Conservation (phyloP, 2,329 filamentous ascomycete species). For the Colletotrichum euphorbiae region DNA sequence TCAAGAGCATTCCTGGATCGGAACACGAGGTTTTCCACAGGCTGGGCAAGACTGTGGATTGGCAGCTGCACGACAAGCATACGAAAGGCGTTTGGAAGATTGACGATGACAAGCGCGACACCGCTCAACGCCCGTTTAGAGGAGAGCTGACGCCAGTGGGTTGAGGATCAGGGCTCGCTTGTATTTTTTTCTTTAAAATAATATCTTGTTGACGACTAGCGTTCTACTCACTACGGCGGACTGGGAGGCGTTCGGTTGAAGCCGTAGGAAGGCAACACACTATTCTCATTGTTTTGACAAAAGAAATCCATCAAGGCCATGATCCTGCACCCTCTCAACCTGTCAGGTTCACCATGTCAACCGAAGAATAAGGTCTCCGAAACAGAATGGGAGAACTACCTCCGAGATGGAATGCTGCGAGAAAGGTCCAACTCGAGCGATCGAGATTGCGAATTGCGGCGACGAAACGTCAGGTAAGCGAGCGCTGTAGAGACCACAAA, state of each 20-base stretch:
- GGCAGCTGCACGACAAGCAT: constrained; percentile 48
- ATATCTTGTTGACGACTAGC: constrained; percentile 11
- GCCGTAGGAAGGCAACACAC: constrained; percentile 3
- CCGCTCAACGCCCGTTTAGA: constrained; percentile 48
- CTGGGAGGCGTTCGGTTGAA: neutral
- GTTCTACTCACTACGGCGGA: neutral
- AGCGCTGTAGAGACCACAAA: too few relatives aligned
- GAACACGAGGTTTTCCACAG: constrained; percentile 49
- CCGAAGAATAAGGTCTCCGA: too few relatives aligned
- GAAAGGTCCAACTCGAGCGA: too few relatives aligned
- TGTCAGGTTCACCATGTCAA: too few relatives aligned
- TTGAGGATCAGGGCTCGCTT: neutral
- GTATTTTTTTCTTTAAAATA: neutral
- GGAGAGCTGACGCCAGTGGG: constrained; percentile 49
- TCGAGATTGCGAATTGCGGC: fast-evolving
- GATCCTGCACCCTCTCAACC: too few relatives aligned
- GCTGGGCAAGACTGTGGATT: constrained; percentile 46
- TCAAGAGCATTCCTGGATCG: constrained; percentile 43
- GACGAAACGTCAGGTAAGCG: too few relatives aligned
- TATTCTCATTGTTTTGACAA: neutral
- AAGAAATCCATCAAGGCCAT: too few relatives aligned
- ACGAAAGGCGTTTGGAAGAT: constrained; percentile 55
- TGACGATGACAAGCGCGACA: constrained; percentile 43
- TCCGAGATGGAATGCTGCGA: too few relatives aligned
- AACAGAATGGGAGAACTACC: too few relatives aligned